A percentile compares a stretch with the other conserved stretches of the same genome.
These are phyloP conservation scores for Neurospora hispaniola DNA, from an alignment of 495 filamentous ascomycete genomes.

Conservation along the genomic window DNA sequence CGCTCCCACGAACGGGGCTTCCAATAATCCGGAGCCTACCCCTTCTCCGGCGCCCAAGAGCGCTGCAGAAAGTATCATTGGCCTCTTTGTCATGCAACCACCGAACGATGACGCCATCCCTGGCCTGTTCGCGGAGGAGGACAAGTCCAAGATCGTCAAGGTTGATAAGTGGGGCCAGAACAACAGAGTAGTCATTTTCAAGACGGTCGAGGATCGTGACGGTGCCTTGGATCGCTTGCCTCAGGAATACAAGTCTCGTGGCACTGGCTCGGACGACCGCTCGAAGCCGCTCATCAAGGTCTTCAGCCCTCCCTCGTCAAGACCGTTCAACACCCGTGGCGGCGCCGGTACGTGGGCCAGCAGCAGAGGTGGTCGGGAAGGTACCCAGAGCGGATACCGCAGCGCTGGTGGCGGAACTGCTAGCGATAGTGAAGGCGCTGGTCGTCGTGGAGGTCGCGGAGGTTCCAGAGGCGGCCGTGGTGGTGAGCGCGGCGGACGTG, in stretches of 20 bases:
- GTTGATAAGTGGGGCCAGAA: constrained; percentile 66
- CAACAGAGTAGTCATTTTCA: constrained; percentile 75
- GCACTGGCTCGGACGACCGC: constrained; percentile 43
- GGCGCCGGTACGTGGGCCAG: constrained; percentile 67
- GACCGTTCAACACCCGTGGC: constrained; percentile 40
- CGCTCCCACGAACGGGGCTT: constrained; percentile 37
- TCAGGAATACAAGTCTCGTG: constrained; percentile 58
- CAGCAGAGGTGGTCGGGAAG: constrained; percentile 45
- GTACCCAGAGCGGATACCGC: constrained; percentile 53
- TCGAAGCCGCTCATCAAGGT: constrained; percentile 71
- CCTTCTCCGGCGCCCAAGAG: constrained; percentile 35
- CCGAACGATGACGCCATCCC: constrained; percentile 67
- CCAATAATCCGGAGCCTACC: constrained; percentile 36
- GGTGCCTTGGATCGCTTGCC: constrained; percentile 61
- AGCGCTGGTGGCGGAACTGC: constrained; percentile 51
- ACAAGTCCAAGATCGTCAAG: constrained; percentile 63
- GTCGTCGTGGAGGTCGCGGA: constrained; percentile 56
- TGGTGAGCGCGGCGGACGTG: constrained; percentile 43
- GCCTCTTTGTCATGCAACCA: constrained; percentile 74
- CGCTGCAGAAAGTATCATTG: constrained; percentile 46
- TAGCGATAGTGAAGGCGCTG: constrained; percentile 69
- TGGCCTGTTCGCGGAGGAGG: constrained; percentile 69
- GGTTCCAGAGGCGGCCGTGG: constrained; percentile 46
- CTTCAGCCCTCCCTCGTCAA: constrained; percentile 53
- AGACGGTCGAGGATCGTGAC: constrained; percentile 64